phyloP scores from a whole-genome alignment of 805 yeast genomes.

The Diddensiella transvaalensis region DNA sequence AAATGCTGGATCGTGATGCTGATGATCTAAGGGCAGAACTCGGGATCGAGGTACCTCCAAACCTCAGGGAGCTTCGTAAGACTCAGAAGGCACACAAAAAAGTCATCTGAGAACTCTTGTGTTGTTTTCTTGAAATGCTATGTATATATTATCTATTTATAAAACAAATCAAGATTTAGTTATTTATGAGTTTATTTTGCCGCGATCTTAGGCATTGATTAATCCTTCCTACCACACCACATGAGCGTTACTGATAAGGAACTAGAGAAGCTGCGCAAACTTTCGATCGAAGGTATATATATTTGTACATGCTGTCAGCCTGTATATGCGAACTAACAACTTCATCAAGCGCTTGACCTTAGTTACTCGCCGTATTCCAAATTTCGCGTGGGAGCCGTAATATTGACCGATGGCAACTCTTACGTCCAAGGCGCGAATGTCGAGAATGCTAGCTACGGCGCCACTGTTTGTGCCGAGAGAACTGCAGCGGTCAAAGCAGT shows the following conservation, averaged over 20 bases:
- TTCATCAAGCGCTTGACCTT: conserved; percentile 42
- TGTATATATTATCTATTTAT: not conserved
- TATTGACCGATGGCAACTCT: conserved; percentile 50
- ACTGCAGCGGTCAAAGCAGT: conserved; percentile 59
- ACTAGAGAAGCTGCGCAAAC: not conserved
- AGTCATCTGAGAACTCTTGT: no score
- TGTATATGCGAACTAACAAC: no score
- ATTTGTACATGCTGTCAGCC: no score
- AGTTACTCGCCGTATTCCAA: conserved; percentile 73
- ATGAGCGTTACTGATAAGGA: not conserved
- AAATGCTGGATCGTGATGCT: conserved; percentile 66
- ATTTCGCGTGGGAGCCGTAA: conserved; percentile 79
- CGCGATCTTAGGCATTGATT: no score
- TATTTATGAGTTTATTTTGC: no score
- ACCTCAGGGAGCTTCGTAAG: conserved; percentile 54
- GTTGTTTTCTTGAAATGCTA: no score
- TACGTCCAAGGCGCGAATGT: conserved; percentile 75
- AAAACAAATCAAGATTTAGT: not conserved
- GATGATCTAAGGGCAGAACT: conserved; percentile 66
- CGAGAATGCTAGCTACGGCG: conserved; percentile 89
- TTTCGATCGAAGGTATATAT: not conserved
- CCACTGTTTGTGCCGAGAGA: conserved; percentile 72
- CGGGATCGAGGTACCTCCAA: conserved; percentile 75
- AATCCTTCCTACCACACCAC: no score
- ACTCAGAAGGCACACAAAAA: not conserved